Evolutionary conservation across 495 filamentous ascomycete genomes (phyloP).

Genomic region (Penicillium subrubescens): DNA sequence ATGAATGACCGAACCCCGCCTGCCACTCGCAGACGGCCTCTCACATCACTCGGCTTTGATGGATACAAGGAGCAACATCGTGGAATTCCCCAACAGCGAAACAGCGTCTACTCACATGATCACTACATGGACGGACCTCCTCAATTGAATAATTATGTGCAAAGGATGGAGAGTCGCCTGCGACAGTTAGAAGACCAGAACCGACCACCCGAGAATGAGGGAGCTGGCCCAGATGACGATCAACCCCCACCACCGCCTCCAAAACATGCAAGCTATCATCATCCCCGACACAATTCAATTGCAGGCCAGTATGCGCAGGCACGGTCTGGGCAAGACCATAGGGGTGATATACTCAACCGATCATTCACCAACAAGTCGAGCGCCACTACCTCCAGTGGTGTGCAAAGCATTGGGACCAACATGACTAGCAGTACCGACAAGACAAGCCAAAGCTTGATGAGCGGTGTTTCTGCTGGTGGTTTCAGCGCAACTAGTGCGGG

Average conservation of each 20-base stretch:
- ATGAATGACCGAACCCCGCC: slow-evolving; percentile 41
- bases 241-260: slow-evolving; percentile 62
- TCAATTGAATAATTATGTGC: slow-evolving; percentile 79
- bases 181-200: slow-evolving; percentile 70
- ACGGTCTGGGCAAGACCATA: slow-evolving; percentile 74
- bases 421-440: slow-evolving; percentile 70
- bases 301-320: slow-evolving; percentile 43
- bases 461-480: slow-evolving; percentile 82
- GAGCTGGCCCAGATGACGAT: slow-evolving; percentile 46
- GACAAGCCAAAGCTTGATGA: slow-evolving; percentile 89
- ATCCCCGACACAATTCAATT: slow-evolving; percentile 49
- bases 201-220: slow-evolving; percentile 38
- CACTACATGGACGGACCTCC: slow-evolving; percentile 62
- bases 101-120: slow-evolving; percentile 45
- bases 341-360: slow-evolving; percentile 66
- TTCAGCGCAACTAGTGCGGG: slow-evolving; percentile 96
- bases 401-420: slow-evolving; percentile 72
- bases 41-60: slow-evolving; percentile 72
- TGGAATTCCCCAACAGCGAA: slow-evolving; percentile 33
- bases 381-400: slow-evolving; percentile 69
- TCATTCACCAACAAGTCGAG: slow-evolving; percentile 87
- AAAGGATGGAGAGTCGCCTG: slow-evolving; percentile 83
- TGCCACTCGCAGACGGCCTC: slow-evolving; percentile 51
- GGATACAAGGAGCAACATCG: slow-evolving; percentile 51
- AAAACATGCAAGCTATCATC: slow-evolving; percentile 55